Evolutionary conservation across 352 stramenopile species (phyloP), one percentile per base, ranked within the genome.

Genomic region (Phytophthora syringae): DNA sequence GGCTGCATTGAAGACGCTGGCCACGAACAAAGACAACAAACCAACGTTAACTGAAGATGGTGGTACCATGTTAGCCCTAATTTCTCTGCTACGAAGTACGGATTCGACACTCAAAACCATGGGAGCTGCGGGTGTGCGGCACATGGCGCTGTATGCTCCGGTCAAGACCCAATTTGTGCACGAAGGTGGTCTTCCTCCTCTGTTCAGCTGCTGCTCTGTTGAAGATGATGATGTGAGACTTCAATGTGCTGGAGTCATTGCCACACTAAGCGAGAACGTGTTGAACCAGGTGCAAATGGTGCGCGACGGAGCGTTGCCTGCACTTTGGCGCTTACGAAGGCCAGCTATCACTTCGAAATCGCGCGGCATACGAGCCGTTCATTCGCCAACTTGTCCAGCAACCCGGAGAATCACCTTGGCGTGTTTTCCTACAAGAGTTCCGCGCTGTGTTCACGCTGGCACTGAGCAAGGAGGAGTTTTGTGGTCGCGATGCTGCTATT

Each of bases 321-420:
- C 73, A 32, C 85, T 97, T 66, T 93, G n/a, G 73, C 67, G 53
- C 84, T 96, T 15, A 77, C 71, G 18, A 74, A 76, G 25, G 84
- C 88, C 39, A 76, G 78, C 24, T 68, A 95, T 47, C 77, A 94
- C 66, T 39, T 66, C 7, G 82, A 93, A 53, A 94, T 97, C 18
- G 86, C 89, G n/a, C 77, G 90, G 12, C 84, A 98, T 67, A 92
- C 90, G 47, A 96, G 93, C 25, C 89, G 94, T 20, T 71, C 85
- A 27, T 97, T 98, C 58, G 92, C 90, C 7, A 95, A 95, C 40
- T 62, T 99, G 30, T 97, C 93, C 7, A 95, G 92, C 50, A 97
- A 98, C 47, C 78, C 91, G 1, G 93, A 98, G 52, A 98, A 98
- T 62, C 89, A 97, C 40, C 70, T 94, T 13, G 86, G 79, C 1